These are phyloP conservation scores for Talaromyces funiculosus DNA, from an alignment of 2,329 filamentous ascomycete genomes.

Conservation along the genomic window DNA sequence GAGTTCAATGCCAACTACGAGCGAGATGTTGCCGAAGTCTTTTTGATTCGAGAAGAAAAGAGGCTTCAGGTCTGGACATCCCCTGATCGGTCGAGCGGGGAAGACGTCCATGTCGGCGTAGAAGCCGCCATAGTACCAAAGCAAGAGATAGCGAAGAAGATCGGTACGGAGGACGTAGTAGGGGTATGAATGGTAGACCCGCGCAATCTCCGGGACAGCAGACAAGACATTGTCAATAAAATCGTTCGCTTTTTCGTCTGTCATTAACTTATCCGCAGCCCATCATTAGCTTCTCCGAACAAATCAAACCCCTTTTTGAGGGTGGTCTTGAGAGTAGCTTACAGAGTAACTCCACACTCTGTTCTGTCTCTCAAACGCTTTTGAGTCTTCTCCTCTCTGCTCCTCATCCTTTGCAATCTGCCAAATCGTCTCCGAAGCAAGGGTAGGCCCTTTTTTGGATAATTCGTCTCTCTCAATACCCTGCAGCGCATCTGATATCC, in stretches of 20 bases:
- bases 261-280: too few relatives aligned
- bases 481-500: constrained; percentile 21
- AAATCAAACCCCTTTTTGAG: too few relatives aligned
- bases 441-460: too few relatives aligned
- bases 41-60: not conserved
- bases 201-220: constrained; percentile 24
- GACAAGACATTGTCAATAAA: constrained; percentile 23
- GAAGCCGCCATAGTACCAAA: constrained; percentile 34
- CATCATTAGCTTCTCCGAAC: too few relatives aligned
- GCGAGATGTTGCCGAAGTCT: constrained; percentile 22
- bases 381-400: constrained; percentile 22
- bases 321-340: not conserved
- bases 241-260: constrained; percentile 22
- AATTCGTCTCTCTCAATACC: constrained; percentile 17
- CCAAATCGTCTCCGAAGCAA: constrained; percentile 23
- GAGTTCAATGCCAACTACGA: constrained; percentile 31
- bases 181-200: constrained; percentile 27
- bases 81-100: constrained; percentile 24
- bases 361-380: constrained; percentile 24
- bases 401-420: constrained; percentile 25
- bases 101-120: constrained; percentile 32
- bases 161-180: constrained; percentile 50
- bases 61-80: constrained; percentile 22
- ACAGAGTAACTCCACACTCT: constrained; percentile 26
- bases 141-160: constrained; percentile 33